A percentile compares a stretch with the other conserved stretches of the same genome.
phyloP scores from a whole-genome alignment of 148 eudicot species.

The Rhododendron molle region DNA sequence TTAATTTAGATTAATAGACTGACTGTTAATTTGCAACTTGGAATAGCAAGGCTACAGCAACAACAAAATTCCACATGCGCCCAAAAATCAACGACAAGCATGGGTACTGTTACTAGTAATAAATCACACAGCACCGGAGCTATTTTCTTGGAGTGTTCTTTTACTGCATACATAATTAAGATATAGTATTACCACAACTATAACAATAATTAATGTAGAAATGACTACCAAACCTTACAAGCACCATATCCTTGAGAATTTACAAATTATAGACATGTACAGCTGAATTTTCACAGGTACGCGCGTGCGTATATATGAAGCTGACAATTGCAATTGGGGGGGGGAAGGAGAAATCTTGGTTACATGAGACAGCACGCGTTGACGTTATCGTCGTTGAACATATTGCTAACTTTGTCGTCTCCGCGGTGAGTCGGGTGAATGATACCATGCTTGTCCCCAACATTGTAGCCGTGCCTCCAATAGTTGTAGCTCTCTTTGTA shows the following conservation, averaged over 20 bases:
- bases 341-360: not conserved
- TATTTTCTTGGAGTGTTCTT: not conserved
- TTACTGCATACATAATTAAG: not conserved
- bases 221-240: not conserved
- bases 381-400: constrained; percentile 96
- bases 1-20: not conserved
- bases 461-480: constrained; percentile 83
- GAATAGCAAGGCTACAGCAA: too few relatives aligned
- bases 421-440: constrained; percentile 71
- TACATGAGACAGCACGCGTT: constrained; percentile 79
- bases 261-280: not conserved
- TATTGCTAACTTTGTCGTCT: constrained; percentile 89
- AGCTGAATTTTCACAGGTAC: not conserved
- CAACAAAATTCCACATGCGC: too few relatives aligned
- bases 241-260: not conserved
- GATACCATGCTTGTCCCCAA: constrained; percentile 64
- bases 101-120: not conserved
- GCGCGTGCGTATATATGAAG: not conserved
- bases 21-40: not conserved
- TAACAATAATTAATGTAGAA: not conserved
- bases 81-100: too few relatives aligned
- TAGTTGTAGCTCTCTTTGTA: constrained; percentile 90
- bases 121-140: not conserved
- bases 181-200: not conserved
- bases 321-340: not conserved